Evolutionary conservation across 768 basidiomycete genomes (phyloP).

Genomic region (Lentinula guzmanii): DNA sequence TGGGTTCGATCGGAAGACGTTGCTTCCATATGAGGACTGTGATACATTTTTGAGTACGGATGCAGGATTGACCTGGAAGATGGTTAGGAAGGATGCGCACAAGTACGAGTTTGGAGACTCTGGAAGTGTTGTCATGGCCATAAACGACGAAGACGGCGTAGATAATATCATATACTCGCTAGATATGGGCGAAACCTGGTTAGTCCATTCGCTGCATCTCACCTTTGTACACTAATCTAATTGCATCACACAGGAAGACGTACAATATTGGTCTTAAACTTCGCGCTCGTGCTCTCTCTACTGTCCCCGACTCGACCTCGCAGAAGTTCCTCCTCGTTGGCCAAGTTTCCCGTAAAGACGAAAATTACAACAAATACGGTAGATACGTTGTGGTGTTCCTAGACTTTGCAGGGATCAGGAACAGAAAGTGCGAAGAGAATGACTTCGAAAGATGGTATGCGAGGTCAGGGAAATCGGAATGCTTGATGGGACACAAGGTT

Average conservation of each 20-base stretch:
- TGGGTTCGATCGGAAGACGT: slow-evolving; percentile 70
- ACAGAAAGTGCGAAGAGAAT: slow-evolving; percentile 55
- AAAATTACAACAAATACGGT: slow-evolving; percentile 37
- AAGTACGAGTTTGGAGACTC: slow-evolving; percentile 96
- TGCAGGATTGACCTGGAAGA: slow-evolving; percentile 82
- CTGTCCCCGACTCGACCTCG: slow-evolving; percentile 91
- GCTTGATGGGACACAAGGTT: slow-evolving; percentile 94
- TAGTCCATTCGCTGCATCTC: slow-evolving; percentile 19
- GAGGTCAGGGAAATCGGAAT: slow-evolving; percentile 56
- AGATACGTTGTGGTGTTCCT: slow-evolving; percentile 71
- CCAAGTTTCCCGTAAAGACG: slow-evolving; percentile 58
- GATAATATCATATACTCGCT: slow-evolving; percentile 71
- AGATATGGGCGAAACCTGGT: slow-evolving; percentile 87
- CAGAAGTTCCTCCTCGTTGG: slow-evolving; percentile 93
- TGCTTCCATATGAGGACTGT: slow-evolving; percentile 75
- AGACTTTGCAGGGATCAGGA: slow-evolving; percentile 70
- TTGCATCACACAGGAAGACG: slow-evolving; percentile 44
- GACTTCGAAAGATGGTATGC: slow-evolving; percentile 96
- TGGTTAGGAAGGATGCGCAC: slow-evolving; percentile 69
- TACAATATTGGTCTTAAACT: slow-evolving; percentile 67
- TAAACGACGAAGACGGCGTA: slow-evolving; percentile 80
- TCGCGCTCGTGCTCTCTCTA: slow-evolving; percentile 73
- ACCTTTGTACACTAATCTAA: not conserved
- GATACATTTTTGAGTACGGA: slow-evolving; percentile 93
- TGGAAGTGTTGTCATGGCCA: slow-evolving; percentile 72